Evolutionary conservation across 331 rosid genomes (phyloP), one percentile per base, ranked within the genome.

Genomic region (Ulmus americana): DNA sequence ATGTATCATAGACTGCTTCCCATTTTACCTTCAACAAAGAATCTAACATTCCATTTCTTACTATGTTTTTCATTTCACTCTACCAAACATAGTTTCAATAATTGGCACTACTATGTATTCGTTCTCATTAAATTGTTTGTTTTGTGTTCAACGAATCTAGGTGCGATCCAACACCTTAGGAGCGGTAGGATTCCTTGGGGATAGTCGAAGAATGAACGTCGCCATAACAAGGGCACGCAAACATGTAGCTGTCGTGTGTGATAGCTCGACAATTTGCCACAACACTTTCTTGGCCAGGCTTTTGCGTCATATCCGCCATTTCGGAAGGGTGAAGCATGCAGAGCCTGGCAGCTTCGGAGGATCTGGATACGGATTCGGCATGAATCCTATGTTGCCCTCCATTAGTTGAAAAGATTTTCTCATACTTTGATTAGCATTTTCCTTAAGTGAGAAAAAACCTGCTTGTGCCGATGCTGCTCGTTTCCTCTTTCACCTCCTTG

Each of bases 161-260:
- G 96, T 88, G 52, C 87, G 92, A 22, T 88, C 96, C 6, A 88
- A 85, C 82, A 82, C 82, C 47, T 63, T 88, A 63, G 96, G 96
- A 62, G 96, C 92, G 14, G 96, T 88, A 61, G 96, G 96, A 68
- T 88, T 88, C 74, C 85, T 88, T 0, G 96, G 96, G 11, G 96
- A 88, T 63, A 88, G 90, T 69, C 71, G 96, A 76, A 79, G 96
- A 57, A 88, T 88, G 82, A 88, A 88, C 28, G 96, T 88, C 45
- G 96, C 96, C 72, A 76, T 88, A 63, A 88, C 95, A 28, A 83
- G 95, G 79, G 90, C 95, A 16, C 84, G 95, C 52, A 88, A 83
- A 69, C 95, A 88, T 56, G 76, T 88, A 41, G 92, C 88, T 5
- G 79, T 88, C 18, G 90, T 88, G 10, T 88, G 92, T 55, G 96